These are phyloP conservation scores for Citeromyces nyonsensis DNA, from an alignment of 805 yeast genomes.

Conservation along the genomic window DNA sequence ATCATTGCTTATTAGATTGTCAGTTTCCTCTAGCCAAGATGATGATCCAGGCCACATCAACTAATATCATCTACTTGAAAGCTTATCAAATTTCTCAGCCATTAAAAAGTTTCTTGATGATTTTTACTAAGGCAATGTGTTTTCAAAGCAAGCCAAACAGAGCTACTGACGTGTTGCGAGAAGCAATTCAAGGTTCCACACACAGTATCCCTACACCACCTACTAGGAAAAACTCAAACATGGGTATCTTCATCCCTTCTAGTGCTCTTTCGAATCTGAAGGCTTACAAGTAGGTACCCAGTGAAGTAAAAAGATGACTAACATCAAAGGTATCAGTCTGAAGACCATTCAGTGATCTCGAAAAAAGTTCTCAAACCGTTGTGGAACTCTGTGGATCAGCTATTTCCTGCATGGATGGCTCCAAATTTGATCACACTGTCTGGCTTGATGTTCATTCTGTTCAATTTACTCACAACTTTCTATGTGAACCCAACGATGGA, in stretches of 20 bases:
- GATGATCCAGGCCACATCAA: too few species aligned
- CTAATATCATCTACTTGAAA: too few species aligned
- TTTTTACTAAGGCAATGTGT: too few species aligned
- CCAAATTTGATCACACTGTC: slow-evolving; percentile 80
- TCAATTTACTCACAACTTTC: slow-evolving; percentile 49
- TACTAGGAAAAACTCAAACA: too few species aligned
- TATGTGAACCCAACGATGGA: slow-evolving; percentile 59
- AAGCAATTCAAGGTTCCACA: neutral
- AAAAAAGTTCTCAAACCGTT: slow-evolving; percentile 67
- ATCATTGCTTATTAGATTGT: too few species aligned
- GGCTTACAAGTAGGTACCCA: slow-evolving; percentile 23
- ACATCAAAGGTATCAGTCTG: slow-evolving; percentile 36
- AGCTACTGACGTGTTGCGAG: too few species aligned
- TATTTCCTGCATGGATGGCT: slow-evolving; percentile 81
- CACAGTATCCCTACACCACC: neutral
- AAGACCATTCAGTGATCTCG: slow-evolving; percentile 69
- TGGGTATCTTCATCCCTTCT: slow-evolving; percentile 33
- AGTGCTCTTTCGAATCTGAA: slow-evolving; percentile 25
- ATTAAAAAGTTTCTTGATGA: too few species aligned
- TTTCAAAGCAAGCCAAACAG: too few species aligned
- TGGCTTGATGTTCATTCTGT: slow-evolving; percentile 60
- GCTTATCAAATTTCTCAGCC: too few species aligned
- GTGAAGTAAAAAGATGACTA: too few species aligned
- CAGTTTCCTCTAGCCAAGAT: too few species aligned
- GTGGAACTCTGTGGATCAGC: slow-evolving; percentile 57